A percentile compares a stretch with the other conserved stretches of the same genome.
phyloP scores from a whole-genome alignment of 2,329 filamentous ascomycete genomes.

The Didymella segeticola region DNA sequence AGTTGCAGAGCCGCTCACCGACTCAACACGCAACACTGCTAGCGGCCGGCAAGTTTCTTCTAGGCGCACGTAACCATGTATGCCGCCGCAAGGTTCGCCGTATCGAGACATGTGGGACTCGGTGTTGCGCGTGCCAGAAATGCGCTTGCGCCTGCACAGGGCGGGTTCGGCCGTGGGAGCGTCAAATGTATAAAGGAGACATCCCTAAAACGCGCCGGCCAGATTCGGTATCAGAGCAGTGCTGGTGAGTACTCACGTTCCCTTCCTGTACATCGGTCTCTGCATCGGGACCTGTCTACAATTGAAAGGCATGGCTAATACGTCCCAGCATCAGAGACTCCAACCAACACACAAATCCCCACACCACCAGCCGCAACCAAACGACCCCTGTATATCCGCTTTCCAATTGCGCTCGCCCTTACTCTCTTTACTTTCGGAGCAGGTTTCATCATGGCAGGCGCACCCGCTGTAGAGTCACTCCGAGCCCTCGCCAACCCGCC shows the following conservation, averaged over 20 bases:
- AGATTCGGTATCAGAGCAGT: slow-evolving; percentile 24
- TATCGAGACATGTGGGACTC: slow-evolving; percentile 38
- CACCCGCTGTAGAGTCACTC: slow-evolving; percentile 59
- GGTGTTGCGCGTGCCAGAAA: slow-evolving; percentile 13
- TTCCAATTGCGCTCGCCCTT: slow-evolving; percentile 55
- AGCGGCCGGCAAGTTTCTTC: slow-evolving; percentile 21
- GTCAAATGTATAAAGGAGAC: slow-evolving; percentile 8
- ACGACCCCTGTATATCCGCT: slow-evolving; percentile 41
- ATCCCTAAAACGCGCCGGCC: slow-evolving; percentile 6
- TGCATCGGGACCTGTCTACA: not conserved
- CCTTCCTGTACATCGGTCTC: not conserved
- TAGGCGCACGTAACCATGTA: slow-evolving; percentile 27
- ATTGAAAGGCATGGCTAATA: slow-evolving; percentile 7
- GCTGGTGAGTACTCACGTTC: slow-evolving; percentile 22
- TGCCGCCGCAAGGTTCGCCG: slow-evolving; percentile 33
- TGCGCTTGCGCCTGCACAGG: slow-evolving; percentile 22
- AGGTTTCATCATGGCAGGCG: slow-evolving; percentile 65
- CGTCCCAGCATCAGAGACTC: slow-evolving; percentile 15
- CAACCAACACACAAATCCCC: slow-evolving; percentile 21
- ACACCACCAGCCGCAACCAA: slow-evolving; percentile 16
- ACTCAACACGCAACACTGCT: slow-evolving; percentile 21
- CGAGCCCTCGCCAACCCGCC: slow-evolving; percentile 61
- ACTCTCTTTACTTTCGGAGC: slow-evolving; percentile 57
- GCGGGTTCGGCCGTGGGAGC: slow-evolving; percentile 31
- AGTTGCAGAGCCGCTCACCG: slow-evolving; percentile 25